Evolutionary conservation across 1,139 yeast species (phyloP).

Genomic region (Hansenula lynferdii): DNA sequence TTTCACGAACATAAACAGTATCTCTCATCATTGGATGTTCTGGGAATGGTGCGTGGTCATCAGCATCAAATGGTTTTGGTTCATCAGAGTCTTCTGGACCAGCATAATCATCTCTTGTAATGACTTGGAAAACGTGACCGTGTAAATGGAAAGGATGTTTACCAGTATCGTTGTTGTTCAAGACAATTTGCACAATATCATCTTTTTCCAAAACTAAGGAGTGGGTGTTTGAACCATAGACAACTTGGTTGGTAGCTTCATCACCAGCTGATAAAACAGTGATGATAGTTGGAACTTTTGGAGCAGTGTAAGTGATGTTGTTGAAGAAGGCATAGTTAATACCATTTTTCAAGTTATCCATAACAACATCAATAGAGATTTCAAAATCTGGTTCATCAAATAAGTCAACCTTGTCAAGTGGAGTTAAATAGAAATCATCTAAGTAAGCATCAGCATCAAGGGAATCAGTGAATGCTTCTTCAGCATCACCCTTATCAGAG

Average conservation of each 20-base stretch:
- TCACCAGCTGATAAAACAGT: slow-evolving; percentile 73
- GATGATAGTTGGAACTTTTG: slow-evolving; percentile 78
- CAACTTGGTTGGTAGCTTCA: slow-evolving; percentile 42
- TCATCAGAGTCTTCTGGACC: slow-evolving; percentile 42
- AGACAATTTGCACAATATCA: slow-evolving; percentile 62
- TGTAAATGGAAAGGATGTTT: slow-evolving; percentile 88
- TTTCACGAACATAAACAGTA: slow-evolving; percentile 58
- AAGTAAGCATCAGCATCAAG: slow-evolving; percentile 40
- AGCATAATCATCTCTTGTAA: slow-evolving; percentile 41
- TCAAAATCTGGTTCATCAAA: slow-evolving; percentile 63
- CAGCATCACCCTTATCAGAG: slow-evolving; percentile 39
- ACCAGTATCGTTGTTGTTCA: slow-evolving; percentile 72
- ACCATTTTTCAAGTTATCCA: slow-evolving; percentile 81
- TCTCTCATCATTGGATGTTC: slow-evolving; percentile 69
- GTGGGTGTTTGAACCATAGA: slow-evolving; percentile 82
- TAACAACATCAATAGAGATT: slow-evolving; percentile 60
- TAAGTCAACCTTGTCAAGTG: slow-evolving; percentile 45
- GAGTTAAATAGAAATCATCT: slow-evolving; percentile 65
- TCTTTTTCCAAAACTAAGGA: slow-evolving; percentile 65
- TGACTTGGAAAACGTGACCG: slow-evolving; percentile 72
- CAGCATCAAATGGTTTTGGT: slow-evolving; percentile 44
- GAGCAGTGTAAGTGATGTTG: slow-evolving; percentile 66
- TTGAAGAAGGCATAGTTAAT: slow-evolving; percentile 89
- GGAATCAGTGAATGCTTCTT: slow-evolving; percentile 39
- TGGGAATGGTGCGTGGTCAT: slow-evolving; percentile 49